phyloP scores from a whole-genome alignment of 1,139 yeast species.

The Hemisphaericaspora lyxosophila region DNA sequence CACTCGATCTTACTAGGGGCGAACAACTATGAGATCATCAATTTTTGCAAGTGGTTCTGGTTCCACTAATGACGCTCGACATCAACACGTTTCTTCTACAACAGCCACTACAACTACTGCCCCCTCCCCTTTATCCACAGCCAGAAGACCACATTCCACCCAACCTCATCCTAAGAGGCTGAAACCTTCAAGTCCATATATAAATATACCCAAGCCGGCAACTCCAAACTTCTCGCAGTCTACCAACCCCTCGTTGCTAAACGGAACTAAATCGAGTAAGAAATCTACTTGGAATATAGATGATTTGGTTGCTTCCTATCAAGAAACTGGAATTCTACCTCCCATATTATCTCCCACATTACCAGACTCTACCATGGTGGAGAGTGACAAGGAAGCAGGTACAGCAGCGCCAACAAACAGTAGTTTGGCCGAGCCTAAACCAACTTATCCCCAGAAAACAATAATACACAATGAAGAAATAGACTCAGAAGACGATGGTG shows the following conservation, averaged over 20 bases:
- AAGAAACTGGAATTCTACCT: slow-evolving; percentile 37
- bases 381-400: slow-evolving; percentile 6
- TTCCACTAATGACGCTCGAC: neutral
- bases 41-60: slow-evolving; percentile 30
- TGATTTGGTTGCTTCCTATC: slow-evolving; percentile 38
- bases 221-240: slow-evolving; percentile 1
- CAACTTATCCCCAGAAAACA: slow-evolving; percentile 11
- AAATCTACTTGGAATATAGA: slow-evolving; percentile 40
- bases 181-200: slow-evolving; percentile 19
- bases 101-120: slow-evolving; percentile 5
- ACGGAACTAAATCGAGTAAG: neutral
- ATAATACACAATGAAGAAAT: slow-evolving; percentile 6
- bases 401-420: neutral
- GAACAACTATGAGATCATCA: slow-evolving; percentile 26
- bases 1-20: no score
- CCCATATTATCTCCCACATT: slow-evolving; percentile 44
- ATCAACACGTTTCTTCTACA: slow-evolving; percentile 1
- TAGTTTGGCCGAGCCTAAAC: slow-evolving; percentile 9
- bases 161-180: slow-evolving; percentile 11
- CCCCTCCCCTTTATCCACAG: slow-evolving; percentile 4
- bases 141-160: neutral
- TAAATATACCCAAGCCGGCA: slow-evolving; percentile 11
- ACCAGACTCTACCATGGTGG: slow-evolving; percentile 21
- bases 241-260: slow-evolving; percentile 1
- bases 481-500: slow-evolving; percentile 1